Evolutionary conservation across 225 moss, liverwort and hornwort species (phyloP), one percentile per base, ranked within the genome.

Genomic region (Thuidium tamariscinum): DNA sequence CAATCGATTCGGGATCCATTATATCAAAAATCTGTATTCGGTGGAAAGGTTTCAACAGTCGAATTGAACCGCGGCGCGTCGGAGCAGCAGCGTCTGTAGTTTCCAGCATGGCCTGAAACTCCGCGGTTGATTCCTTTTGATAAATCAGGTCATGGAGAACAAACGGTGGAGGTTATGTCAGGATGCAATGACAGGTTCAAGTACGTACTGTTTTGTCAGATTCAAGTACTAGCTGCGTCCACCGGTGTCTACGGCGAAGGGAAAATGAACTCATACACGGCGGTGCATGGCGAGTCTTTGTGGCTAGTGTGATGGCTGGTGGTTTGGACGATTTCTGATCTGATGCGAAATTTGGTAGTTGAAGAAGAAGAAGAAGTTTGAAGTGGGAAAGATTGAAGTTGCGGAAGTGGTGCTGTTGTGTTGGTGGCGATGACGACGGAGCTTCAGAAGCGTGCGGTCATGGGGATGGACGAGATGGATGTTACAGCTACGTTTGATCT

Each of bases 401-500:
- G 32, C 27, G 59, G 34, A 49, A 39, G 42, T 42, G 29, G 36
- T 16, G 71, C 42, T 44, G 42, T 44, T 42, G 15, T 21, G 52
- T 20, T 25, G 27, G 57, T 30, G 32, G 60, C 49, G 59, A 87
- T 87, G 87, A 44, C 83, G 68, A 44, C 87, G 69, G 82, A 72
- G 11, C 10, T 72, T 39, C 51, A 56, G 57, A 79, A 85, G 79
- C 68, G n/a, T 9, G 29, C 23, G 55, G n/a, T 23, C 13, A n/a
- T 56, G 54, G 54, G 4, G 17, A 8, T 13, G 7, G 72, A 65
- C 21, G 82, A 66, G 51, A 11, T 83, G 61, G 73, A 48, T 5
- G 81, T 0, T 3, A 86, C 88, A 7, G 84, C 89, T 3, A 89
- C 88, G 54, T 96, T 96, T 41, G 63, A 75, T n/a, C 92, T 96